phyloP scores from a whole-genome alignment of 805 yeast genomes.

The Kluyveromyces lactis region DNA sequence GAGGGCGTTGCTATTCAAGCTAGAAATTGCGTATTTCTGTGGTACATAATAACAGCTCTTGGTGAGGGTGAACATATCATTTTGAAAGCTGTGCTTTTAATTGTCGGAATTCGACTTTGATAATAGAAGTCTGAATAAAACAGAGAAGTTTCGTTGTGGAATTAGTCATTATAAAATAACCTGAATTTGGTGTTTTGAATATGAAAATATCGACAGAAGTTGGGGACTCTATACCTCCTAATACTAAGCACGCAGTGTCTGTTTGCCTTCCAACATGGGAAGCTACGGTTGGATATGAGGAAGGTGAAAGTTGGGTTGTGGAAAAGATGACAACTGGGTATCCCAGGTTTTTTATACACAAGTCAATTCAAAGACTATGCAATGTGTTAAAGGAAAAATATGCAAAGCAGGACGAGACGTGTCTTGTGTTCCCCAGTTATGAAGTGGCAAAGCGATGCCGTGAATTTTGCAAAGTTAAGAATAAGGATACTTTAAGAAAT shows the following conservation, averaged over 20 bases:
- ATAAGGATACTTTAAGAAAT: slow-evolving; percentile 10
- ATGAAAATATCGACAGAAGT: slow-evolving; percentile 29
- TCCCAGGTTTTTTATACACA: slow-evolving; percentile 75
- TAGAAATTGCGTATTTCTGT: too few species aligned
- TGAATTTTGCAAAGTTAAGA: slow-evolving; percentile 52
- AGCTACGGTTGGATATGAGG: slow-evolving; percentile 86
- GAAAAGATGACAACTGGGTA: slow-evolving; percentile 77
- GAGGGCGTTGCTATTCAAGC: too few species aligned
- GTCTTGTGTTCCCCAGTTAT: slow-evolving; percentile 71
- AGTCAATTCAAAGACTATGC: slow-evolving; percentile 49
- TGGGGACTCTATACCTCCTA: slow-evolving; percentile 83
- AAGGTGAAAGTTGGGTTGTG: slow-evolving; percentile 77
- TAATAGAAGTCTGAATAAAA: too few species aligned
- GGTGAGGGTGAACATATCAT: too few species aligned
- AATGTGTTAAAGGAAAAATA: slow-evolving; percentile 52
- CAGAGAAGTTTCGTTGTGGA: too few species aligned
- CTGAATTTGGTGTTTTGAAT: neutral
- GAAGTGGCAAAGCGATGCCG: slow-evolving; percentile 78
- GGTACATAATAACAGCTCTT: too few species aligned
- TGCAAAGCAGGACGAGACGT: slow-evolving; percentile 70
- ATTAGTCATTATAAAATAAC: too few species aligned
- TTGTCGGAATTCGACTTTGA: too few species aligned
- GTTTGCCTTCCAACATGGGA: slow-evolving; percentile 95
- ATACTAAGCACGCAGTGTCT: slow-evolving; percentile 88
- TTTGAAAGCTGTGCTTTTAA: too few species aligned